These are phyloP conservation scores for Coprinellus micaceus DNA, from an alignment of 768 basidiomycete species.

Conservation along the genomic window DNA sequence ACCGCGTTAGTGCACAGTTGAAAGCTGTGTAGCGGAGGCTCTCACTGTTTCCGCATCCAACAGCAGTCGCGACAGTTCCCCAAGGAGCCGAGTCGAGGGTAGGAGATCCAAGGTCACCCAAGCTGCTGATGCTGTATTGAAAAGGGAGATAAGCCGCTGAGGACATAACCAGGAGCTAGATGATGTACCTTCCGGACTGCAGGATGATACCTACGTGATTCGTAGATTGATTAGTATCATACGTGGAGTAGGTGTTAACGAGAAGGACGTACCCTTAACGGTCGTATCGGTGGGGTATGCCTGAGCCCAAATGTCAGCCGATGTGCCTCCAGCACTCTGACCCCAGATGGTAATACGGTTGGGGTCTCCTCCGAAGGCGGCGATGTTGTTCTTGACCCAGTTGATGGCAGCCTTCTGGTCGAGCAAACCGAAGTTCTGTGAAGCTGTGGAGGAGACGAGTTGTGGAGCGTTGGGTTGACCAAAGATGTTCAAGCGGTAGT, in stretches of 20 bases:
- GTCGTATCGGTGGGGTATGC: constrained; percentile 32
- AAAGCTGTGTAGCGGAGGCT: no score
- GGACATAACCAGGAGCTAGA: not conserved
- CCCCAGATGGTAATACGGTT: constrained; percentile 35
- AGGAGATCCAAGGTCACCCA: constrained; percentile 7
- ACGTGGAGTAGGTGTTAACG: constrained; percentile 2
- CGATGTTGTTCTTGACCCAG: constrained; percentile 48
- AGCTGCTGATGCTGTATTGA: constrained; percentile 12
- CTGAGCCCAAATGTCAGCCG: constrained; percentile 33
- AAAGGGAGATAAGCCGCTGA: not conserved
- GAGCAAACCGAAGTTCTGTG: constrained; percentile 39
- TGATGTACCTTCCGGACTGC: constrained; percentile 32
- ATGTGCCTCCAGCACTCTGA: constrained; percentile 34
- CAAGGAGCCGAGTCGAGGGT: constrained; percentile 23
- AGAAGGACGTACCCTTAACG: constrained; percentile 18
- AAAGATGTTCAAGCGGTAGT: constrained; percentile 39
- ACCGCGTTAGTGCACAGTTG: no score
- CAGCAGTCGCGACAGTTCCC: constrained; percentile 26
- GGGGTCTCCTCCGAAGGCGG: constrained; percentile 40
- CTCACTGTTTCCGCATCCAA: constrained; percentile 33
- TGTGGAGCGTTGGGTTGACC: constrained; percentile 40
- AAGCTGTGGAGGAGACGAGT: constrained; percentile 17
- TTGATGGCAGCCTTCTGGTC: constrained; percentile 39
- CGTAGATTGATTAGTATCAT: not conserved
- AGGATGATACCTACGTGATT: constrained; percentile 27